A percentile compares a stretch with the other conserved stretches of the same genome.
Evolutionary conservation across 352 stramenopile genomes (phyloP).

Genomic region (Pythium aphanidermatum): DNA sequence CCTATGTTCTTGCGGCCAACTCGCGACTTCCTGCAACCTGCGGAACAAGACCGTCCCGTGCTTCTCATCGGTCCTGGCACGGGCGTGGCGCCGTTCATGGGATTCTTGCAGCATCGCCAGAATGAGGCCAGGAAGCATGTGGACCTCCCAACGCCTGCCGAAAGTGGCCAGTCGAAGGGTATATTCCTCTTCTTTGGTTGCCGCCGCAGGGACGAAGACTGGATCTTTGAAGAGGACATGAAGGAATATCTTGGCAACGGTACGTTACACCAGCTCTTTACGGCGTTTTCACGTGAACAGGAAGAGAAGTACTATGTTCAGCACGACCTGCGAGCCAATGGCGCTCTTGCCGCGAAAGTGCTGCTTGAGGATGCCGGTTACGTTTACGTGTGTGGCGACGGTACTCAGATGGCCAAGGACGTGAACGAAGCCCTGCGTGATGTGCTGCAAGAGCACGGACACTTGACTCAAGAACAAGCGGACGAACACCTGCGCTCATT

Average conservation of each 20-base stretch:
- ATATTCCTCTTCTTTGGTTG: slow-evolving; percentile 96
- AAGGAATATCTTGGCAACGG: slow-evolving; percentile 58
- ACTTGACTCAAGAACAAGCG: slow-evolving; percentile 44
- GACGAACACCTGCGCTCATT: slow-evolving; percentile 56
- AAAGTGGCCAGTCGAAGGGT: slow-evolving; percentile 31
- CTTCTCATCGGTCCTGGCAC: slow-evolving; percentile 95
- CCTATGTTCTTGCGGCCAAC: slow-evolving; percentile 90
- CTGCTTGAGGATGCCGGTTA: slow-evolving; percentile 72
- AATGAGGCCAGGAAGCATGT: slow-evolving; percentile 21
- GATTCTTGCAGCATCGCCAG: slow-evolving; percentile 90
- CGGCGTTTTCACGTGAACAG: slow-evolving; percentile 90
- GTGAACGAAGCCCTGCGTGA: slow-evolving; percentile 84
- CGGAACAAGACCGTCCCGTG: slow-evolving; percentile 75
- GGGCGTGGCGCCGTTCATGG: slow-evolving; percentile 95
- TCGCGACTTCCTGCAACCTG: slow-evolving; percentile 88
- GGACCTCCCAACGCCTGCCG: slow-evolving; percentile 13
- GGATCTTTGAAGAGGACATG: slow-evolving; percentile 89
- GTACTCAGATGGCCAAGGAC: slow-evolving; percentile 93
- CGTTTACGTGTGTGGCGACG: slow-evolving; percentile 95
- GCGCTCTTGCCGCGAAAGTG: slow-evolving; percentile 57
- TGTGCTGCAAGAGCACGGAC: slow-evolving; percentile 68
- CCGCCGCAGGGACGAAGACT: slow-evolving; percentile 85
- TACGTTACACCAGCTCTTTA: slow-evolving; percentile 79
- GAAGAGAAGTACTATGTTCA: slow-evolving; percentile 94
- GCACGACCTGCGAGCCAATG: slow-evolving; percentile 66